Base-by-base conservation (phyloP, 441 rosid species). In the Bocquillonia castaneifolia region DNA sequence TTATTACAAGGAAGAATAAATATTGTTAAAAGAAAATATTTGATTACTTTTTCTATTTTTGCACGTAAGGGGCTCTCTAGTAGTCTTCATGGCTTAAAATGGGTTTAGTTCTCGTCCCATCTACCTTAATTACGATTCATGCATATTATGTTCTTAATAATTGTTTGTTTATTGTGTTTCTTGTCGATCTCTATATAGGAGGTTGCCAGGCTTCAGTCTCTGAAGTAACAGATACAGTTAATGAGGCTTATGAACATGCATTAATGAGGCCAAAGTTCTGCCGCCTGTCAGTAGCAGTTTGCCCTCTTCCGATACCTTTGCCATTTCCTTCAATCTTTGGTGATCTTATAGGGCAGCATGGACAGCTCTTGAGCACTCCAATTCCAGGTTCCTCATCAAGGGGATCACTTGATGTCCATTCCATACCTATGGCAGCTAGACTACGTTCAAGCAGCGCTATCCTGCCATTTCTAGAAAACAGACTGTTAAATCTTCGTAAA, bases 311-410 rank as follows among this genome's bases (percentile, higher is more conserved):
- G 0, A 74, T 93, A 77, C 99, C 99, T 0, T 70, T 91, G 80
- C 93, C 96, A 31, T 91, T 89, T 80, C 99, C 99, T 67, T 81
- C 93, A 58, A 93, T 93, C 70, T 93, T 93, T 23, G 76, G 92
- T 9, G 84, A 80, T 68, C 68, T 64, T 2, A 82, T 91, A 22
- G 92, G 97, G 53, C 81, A 76, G 70, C 85, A 56, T 10, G 97
- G 97, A 22, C 91, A 83, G 85, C 85, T 91, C 29, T 76, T 88
- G 70, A 76, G 87, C 77, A 81, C 73, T 65, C 88, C 96, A 6
- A 69, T 73, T 26, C 59, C 71, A 15, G 84, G 82, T 59, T 75
- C 81, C 26, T 26, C 70, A 14, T 63, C 72, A 26, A 82, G 84
- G 77, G 94, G 97, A 37, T 83, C 97, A 0, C 83, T 89, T 1